A percentile compares a stretch with the other conserved stretches of the same genome.
Conservation (phyloP, 768 basidiomycete species). For the Auriscalpium orientale region DNA sequence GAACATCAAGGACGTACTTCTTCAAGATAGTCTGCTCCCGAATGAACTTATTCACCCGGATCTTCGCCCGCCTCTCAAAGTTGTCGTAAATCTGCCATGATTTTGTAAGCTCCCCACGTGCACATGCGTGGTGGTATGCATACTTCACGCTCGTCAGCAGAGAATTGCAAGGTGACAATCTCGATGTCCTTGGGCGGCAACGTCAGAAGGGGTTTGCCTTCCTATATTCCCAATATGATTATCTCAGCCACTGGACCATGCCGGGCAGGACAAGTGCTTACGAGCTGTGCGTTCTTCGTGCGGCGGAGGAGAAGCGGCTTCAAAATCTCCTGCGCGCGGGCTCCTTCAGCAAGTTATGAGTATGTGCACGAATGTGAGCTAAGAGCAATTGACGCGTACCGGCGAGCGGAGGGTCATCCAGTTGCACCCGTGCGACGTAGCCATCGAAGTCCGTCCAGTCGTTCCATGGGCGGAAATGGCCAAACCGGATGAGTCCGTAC, state of each 20-base stretch:
- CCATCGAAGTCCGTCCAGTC: conserved; percentile 64
- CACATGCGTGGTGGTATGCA: conserved; percentile 6
- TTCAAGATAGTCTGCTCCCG: conserved; percentile 59
- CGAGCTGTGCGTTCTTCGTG: conserved; percentile 54
- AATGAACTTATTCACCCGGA: conserved; percentile 54
- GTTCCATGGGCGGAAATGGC: conserved; percentile 61
- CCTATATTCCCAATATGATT: conserved; percentile 20
- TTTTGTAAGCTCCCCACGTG: too few relatives aligned
- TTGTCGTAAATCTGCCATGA: conserved; percentile 43
- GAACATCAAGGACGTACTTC: conserved; percentile 39
- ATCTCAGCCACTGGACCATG: too few relatives aligned
- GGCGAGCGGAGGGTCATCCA: conserved; percentile 52
- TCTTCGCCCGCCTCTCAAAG: conserved; percentile 47
- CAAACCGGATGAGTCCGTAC: conserved; percentile 65
- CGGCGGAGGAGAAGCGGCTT: conserved; percentile 63
- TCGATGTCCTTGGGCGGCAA: conserved; percentile 57
- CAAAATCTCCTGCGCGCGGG: conserved; percentile 61
- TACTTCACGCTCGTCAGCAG: conserved; percentile 57
- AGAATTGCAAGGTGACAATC: conserved; percentile 53
- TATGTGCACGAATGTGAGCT: too few relatives aligned
- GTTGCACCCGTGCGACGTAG: conserved; percentile 48
- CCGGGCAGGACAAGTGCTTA: conserved; percentile 1
- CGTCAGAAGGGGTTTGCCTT: conserved; percentile 62
- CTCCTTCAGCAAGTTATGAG: conserved; percentile 22
- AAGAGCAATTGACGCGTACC: conserved; percentile 25